Evolutionary conservation across 139 green algal species (phyloP).

Genomic region (Picochlorum sp.): DNA sequence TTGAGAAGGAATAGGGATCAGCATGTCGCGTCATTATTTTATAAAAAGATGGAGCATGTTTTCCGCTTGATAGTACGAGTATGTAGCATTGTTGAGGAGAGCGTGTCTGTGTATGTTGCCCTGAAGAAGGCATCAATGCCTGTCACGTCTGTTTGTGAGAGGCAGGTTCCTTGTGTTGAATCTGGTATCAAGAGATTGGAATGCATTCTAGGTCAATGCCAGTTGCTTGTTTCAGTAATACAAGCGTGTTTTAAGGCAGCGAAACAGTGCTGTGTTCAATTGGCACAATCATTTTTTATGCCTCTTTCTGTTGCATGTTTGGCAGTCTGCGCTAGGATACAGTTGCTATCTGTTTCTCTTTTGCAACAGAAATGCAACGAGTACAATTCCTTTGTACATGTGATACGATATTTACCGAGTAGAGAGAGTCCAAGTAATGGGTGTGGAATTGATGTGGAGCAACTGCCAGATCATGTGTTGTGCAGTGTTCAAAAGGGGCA

Average conservation of each 20-base stretch:
- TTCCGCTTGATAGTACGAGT: neutral
- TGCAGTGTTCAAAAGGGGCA: neutral
- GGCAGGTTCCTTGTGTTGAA: neutral
- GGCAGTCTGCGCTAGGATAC: neutral
- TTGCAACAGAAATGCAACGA: neutral
- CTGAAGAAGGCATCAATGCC: neutral
- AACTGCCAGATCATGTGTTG: neutral
- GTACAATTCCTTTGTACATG: neutral
- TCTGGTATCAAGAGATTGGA: neutral
- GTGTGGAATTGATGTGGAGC: neutral
- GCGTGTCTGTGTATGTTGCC: neutral
- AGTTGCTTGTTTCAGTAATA: neutral
- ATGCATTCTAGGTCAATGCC: neutral
- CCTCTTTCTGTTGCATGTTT: neutral
- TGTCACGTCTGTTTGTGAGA: neutral
- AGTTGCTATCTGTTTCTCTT: neutral
- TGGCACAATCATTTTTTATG: conserved; percentile 1
- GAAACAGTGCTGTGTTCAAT: neutral
- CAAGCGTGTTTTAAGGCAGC: neutral
- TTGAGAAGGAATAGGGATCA: conserved; percentile 2
- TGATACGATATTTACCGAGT: neutral
- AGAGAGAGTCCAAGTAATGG: neutral
- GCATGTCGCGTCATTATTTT: neutral
- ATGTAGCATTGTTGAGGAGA: neutral
- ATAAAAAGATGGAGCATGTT: conserved; percentile 5